Evolutionary conservation across 306 rosid genomes (phyloP), one percentile per base, ranked within the genome.

Genomic region (Clitoria ternatea): DNA sequence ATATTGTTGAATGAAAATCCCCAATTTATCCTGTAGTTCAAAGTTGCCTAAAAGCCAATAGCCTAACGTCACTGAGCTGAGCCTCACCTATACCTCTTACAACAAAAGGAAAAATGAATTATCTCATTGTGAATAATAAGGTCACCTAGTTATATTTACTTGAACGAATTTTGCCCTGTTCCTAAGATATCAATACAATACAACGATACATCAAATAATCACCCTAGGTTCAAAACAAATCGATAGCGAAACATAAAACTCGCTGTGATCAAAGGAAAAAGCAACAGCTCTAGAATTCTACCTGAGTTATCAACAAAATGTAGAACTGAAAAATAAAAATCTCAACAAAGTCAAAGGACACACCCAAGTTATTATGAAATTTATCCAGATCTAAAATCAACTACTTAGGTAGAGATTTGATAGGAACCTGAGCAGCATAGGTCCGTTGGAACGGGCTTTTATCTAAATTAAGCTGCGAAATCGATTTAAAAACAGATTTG

Each of bases 371-470:
- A 55, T 32, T 30, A 6, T 2, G 17, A 33, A 15, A 11, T 12
- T 57, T 50, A 30, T 57, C n/a, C 13, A 57, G 19, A 59, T 57
- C 23, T 43, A 48, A 59, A 33, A 7, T 13, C 23, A 66, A 65
- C 23, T 23, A 49, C 10, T 12, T 30, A 57, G 15, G 63, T 7
- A 52, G 61, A 44, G 30, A 15, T 63, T 33, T 54, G 11, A n/a
- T 39, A 75, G 45, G 60, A 39, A 93, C 97, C 97, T 93, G 92
- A 79, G 85, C 57, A 60, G 97, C 97, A 62, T 90, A 92, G 22
- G 90, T 86, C 62, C 88, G 78, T 76, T 90, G 96, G 67, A 90
- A 90, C 9, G 89, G 97, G 63, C 96, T 93, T 81, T 77, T 90
- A 20, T 83, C 87, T 64, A 81, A 85, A 82, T 88, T 93, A 39